Evolutionary conservation across 768 basidiomycete species (phyloP).

Genomic region (Pleurotus citrinopileatus): DNA sequence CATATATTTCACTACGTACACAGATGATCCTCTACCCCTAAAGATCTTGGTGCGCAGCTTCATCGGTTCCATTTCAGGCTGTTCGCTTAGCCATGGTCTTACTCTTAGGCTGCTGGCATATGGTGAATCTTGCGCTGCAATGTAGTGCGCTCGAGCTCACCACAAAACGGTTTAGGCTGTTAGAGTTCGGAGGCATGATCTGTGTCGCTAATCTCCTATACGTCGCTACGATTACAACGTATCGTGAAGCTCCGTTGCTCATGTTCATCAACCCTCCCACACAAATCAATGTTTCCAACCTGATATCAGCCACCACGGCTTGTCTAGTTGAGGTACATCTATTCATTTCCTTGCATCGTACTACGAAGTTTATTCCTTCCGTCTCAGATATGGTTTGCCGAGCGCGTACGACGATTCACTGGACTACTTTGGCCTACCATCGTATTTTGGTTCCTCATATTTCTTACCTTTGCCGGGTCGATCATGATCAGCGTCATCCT

Average conservation of each 20-base stretch:
- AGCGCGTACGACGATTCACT: constrained; percentile 26
- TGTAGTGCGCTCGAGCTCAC: neutral
- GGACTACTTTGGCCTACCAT: constrained; percentile 24
- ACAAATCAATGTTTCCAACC: neutral
- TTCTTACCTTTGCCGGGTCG: constrained; percentile 26
- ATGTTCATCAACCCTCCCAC: neutral
- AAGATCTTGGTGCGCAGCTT: constrained; percentile 19
- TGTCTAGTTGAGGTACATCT: constrained; percentile 5
- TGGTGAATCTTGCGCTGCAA: constrained; percentile 1
- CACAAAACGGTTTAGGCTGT: constrained; percentile 15
- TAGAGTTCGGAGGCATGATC: constrained; percentile 26
- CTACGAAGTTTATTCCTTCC: neutral
- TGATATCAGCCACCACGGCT: neutral
- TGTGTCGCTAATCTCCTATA: constrained; percentile 26
- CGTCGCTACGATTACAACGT: constrained; percentile 24
- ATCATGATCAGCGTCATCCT: constrained; percentile 23
- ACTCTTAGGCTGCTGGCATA: constrained; percentile 8
- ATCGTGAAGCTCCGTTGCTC: constrained; percentile 17
- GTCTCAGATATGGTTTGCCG: constrained; percentile 23
- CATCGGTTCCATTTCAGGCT: neutral
- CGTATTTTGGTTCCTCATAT: constrained; percentile 22
- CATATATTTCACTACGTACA: constrained; percentile 21
- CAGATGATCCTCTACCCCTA: constrained; percentile 18
- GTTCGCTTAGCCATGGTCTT: neutral
- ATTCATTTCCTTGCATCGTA: neutral